A percentile compares a stretch with the other conserved stretches of the same genome.
These are phyloP conservation scores for Aspergillus indologenus DNA, from an alignment of 495 filamentous ascomycete species.

Conservation along the genomic window DNA sequence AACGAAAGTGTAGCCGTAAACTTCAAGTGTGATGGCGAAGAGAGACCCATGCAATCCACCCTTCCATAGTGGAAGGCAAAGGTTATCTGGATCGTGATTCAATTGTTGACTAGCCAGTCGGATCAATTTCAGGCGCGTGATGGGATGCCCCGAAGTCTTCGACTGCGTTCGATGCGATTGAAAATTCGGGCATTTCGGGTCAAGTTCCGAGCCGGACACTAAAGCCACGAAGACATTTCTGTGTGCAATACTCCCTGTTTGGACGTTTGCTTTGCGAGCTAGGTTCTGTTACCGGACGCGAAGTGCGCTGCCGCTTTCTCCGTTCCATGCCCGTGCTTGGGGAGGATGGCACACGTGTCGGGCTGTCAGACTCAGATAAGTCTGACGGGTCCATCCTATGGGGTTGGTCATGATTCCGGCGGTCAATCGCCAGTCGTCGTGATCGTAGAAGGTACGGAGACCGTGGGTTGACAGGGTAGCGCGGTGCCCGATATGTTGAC, in stretches of 20 bases:
- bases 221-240: background rate
- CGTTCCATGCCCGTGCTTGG: background rate
- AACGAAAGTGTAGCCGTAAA: constrained; percentile 10
- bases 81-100: constrained; percentile 6
- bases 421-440: background rate
- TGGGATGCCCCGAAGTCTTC: background rate
- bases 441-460: constrained; percentile 5
- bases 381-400: background rate
- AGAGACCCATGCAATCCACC: constrained; percentile 5
- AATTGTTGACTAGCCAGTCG: constrained; percentile 2
- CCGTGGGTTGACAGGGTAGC: constrained; percentile 1
- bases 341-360: background rate
- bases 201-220: background rate
- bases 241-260: background rate
- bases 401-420: background rate
- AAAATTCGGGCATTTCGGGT: background rate
- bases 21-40: constrained; percentile 5
- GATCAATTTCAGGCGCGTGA: background rate
- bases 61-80: constrained; percentile 7
- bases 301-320: background rate
- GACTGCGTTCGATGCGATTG: background rate
- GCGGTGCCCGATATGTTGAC: background rate
- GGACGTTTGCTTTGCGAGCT: background rate
- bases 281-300: background rate
- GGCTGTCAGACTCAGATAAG: background rate